Base-by-base conservation (phyloP, 1,284 basidiomycete species). In the Marasmius sp. region DNA sequence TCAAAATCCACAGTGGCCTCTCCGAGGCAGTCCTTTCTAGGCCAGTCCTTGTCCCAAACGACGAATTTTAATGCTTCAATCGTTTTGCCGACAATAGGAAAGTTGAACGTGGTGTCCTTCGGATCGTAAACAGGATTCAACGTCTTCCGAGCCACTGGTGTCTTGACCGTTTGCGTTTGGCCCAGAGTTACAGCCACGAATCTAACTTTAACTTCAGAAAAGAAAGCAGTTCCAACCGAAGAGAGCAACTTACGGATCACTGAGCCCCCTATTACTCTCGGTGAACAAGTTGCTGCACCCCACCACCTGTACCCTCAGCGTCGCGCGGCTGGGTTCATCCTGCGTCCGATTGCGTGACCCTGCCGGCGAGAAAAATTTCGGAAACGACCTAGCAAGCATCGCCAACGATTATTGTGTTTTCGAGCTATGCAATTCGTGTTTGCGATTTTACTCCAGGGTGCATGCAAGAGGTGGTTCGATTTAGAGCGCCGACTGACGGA, bases 41-140 rank as follows among this genome's bases (percentile, higher is more conserved):
- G 78, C 68, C 89, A 78, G 71, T 97, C 96, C 78, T 93, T 95
- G 76, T 97, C 95, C 96, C 96, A 98, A 0, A 95, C 82, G 37
- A 98, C 89, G 53, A 95, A 81, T 72, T 98, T 95, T 56, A 98
- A 70, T 6, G 85, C 87, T 48, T 90, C 89, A 10, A 94, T 83
- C 49, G 83, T 81, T 59, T 89, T 91, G 0, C 87, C 88, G 68
- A 89, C 92, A 27, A 97, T 81, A 0, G 93, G 91, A 68, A 94
- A 92, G 62, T 95, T 91, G 71, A 95, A 96, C 0, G 92, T 95
- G 11, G 93, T 89, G 70, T 91, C 86, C 64, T 88, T 88, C 12
- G 87, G 67, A 0, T 79, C 73, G 73, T 87, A 98, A 2, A 77
- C 75, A 0, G 96, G 96, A 69, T 92, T 90, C n/a, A 92, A 72